Conservation (phyloP, 768 basidiomycete species). For the Kwoniella shandongensis region DNA sequence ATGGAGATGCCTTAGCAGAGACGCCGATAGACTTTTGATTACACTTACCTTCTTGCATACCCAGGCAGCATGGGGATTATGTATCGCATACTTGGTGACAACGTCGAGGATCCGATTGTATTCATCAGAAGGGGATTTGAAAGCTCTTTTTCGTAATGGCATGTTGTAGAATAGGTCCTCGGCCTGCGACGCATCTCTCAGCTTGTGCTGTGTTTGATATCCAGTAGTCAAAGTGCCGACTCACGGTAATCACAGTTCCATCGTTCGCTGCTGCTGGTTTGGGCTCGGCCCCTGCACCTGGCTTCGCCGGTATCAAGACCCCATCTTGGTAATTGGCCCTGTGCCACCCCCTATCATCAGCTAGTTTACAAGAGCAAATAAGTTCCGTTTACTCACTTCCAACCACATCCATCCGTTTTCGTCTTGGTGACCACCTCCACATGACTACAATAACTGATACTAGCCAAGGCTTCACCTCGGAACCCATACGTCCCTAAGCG, state of each 20-base stretch:
- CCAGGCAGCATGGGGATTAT: conserved; percentile 85
- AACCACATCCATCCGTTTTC: conserved; percentile 74
- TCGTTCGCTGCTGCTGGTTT: conserved; percentile 92
- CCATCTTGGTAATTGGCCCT: conserved; percentile 86
- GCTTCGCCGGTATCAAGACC: conserved; percentile 65
- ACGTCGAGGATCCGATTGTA: conserved; percentile 88
- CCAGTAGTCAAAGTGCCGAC: conserved; percentile 34
- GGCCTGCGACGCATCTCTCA: conserved; percentile 66
- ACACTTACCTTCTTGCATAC: conserved; percentile 78
- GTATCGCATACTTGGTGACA: conserved; percentile 86
- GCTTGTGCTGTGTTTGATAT: neutral
- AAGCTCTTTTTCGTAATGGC: conserved; percentile 78
- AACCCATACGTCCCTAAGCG: conserved; percentile 91
- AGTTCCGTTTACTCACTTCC: conserved; percentile 68
- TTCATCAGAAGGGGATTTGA: conserved; percentile 83
- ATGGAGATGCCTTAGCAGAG: neutral
- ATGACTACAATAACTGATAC: conserved; percentile 89
- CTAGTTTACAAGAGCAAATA: neutral
- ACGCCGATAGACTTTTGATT: neutral
- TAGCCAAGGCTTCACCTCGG: conserved; percentile 92
- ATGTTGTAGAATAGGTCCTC: conserved; percentile 95
- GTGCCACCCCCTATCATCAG: neutral
- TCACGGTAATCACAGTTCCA: conserved; percentile 81
- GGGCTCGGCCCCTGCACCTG: conserved; percentile 71
- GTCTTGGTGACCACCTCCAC: conserved; percentile 89